Conservation (phyloP, 2,329 filamentous ascomycete genomes). For the Exophiala sideris region DNA sequence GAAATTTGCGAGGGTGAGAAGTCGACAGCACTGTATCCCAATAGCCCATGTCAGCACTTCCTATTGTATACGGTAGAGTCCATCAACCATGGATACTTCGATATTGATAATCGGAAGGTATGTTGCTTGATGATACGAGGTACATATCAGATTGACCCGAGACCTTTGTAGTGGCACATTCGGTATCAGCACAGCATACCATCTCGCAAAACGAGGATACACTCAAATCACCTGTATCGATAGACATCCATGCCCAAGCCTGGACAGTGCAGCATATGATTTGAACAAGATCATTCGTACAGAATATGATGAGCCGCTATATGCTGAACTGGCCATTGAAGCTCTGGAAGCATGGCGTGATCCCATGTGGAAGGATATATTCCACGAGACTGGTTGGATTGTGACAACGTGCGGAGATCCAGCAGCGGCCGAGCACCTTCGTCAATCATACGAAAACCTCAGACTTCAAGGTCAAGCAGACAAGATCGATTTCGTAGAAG, state of each 20-base stretch:
- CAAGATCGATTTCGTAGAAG: background rate
- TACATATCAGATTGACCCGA: no score
- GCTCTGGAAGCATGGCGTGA: constrained; percentile 9
- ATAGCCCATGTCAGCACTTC: no score
- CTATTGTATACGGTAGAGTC: no score
- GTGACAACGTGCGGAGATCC: background rate
- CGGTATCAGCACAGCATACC: constrained; percentile 49
- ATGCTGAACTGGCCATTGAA: constrained; percentile 23
- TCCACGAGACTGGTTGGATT: constrained; percentile 2
- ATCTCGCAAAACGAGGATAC: constrained; percentile 49
- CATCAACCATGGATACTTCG: no score
- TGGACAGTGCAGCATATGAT: constrained; percentile 24
- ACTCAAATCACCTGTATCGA: constrained; percentile 46
- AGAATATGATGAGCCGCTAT: constrained; percentile 27
- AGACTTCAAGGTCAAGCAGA: background rate
- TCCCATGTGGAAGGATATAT: background rate
- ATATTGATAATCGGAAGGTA: no score
- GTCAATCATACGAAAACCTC: background rate
- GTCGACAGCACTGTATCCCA: no score
- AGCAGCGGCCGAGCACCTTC: constrained; percentile 5
- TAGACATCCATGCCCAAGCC: constrained; percentile 13
- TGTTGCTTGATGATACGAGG: no score
- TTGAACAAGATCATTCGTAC: constrained; percentile 28
- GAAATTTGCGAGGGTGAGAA: no score
- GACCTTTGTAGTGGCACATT: constrained; percentile 29